A percentile compares a stretch with the other conserved stretches of the same genome.
Conservation (phyloP, 768 basidiomycete species). For the Amylocystis lapponica region DNA sequence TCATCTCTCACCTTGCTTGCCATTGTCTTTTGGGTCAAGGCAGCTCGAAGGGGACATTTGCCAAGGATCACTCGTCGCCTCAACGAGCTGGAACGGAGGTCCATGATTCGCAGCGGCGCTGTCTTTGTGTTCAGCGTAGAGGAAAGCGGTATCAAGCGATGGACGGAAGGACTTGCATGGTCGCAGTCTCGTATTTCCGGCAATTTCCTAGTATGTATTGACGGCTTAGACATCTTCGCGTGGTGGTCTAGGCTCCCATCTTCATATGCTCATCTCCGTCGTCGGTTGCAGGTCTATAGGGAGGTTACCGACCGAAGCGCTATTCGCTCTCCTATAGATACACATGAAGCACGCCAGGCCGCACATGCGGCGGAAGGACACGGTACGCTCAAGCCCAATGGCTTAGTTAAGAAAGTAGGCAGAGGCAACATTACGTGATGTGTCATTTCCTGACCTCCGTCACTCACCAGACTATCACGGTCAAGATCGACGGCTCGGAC, state of each 20-base stretch:
- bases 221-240: not conserved
- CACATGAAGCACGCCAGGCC: too few relatives aligned
- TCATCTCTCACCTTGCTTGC: too few relatives aligned
- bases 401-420: slow-evolving; percentile 75
- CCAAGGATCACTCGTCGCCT: slow-evolving; percentile 80
- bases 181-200: slow-evolving; percentile 80
- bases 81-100: slow-evolving; percentile 70
- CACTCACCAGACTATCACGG: slow-evolving; percentile 68
- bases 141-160: slow-evolving; percentile 82
- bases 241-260: not conserved
- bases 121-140: slow-evolving; percentile 88
- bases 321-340: not conserved
- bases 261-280: not conserved
- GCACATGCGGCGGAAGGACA: slow-evolving; percentile 16
- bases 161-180: slow-evolving; percentile 80
- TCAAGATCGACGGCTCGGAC: slow-evolving; percentile 71
- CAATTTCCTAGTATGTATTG: slow-evolving; percentile 66
- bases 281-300: slow-evolving; percentile 59
- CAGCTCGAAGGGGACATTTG: slow-evolving; percentile 71
- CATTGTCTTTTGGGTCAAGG: slow-evolving; percentile 39
- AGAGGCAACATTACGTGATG: not conserved
- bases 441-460: not conserved
- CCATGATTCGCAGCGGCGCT: slow-evolving; percentile 50
- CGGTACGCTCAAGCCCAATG: slow-evolving; percentile 34
- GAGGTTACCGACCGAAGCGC: slow-evolving; percentile 66